Evolutionary conservation across 306 rosid genomes (phyloP).

Genomic region (Vicia faba): DNA sequence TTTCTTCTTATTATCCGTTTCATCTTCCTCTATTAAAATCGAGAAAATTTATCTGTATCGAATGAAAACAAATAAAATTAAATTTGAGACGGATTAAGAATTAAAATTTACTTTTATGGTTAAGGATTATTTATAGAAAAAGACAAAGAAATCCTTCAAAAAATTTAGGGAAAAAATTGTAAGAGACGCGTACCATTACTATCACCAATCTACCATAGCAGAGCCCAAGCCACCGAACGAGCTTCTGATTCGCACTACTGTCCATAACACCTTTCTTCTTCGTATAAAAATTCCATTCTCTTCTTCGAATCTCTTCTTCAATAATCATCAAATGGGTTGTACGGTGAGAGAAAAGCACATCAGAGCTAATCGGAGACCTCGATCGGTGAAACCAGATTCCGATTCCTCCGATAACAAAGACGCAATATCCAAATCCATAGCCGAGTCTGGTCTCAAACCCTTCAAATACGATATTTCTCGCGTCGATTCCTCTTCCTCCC

Average conservation of each 20-base stretch:
- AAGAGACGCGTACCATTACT: neutral
- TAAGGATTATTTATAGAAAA: neutral
- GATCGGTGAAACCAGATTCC: slow-evolving; percentile 55
- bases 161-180: neutral
- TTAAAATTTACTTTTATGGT: neutral
- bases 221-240: neutral
- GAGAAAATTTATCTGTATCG: too few species aligned
- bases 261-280: too few species aligned
- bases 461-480: slow-evolving; percentile 47
- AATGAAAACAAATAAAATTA: too few species aligned
- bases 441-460: slow-evolving; percentile 71
- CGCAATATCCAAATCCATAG: slow-evolving; percentile 66
- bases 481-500: slow-evolving; percentile 41
- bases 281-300: too few species aligned
- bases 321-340: slow-evolving; percentile 61
- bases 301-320: neutral
- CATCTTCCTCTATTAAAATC: too few species aligned
- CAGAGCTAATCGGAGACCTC: slow-evolving; percentile 70
- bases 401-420: slow-evolving; percentile 58
- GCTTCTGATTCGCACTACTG: neutral
- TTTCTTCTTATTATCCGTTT: too few species aligned
- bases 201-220: too few species aligned
- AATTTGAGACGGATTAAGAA: too few species aligned
- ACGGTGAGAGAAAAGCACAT: slow-evolving; percentile 80
- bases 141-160: neutral